Base-by-base conservation (phyloP, 768 basidiomycete species). In the Lactifluus pinguis region DNA sequence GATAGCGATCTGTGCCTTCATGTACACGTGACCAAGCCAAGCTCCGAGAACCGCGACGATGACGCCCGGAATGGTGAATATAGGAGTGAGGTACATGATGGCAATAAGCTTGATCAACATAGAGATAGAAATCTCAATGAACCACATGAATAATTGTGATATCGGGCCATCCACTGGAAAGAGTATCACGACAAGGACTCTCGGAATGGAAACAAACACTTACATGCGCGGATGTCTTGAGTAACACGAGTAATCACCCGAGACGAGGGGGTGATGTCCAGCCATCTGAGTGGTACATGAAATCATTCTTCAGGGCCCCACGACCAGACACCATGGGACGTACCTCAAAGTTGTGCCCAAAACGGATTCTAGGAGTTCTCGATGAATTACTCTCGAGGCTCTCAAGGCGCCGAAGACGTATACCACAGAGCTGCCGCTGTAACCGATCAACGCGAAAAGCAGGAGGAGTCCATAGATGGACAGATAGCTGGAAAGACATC, bases 171-270 rank as follows among this genome's bases (percentile, higher is more conserved):
- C 76, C 48, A 77, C 75, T 71, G 49, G 39, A 39, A 56, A 9
- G 21, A 25, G 34, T 7, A 3, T 49, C 25, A 10, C 47, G 36
- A 29, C 7, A 52, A 48, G 15, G 39, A 19, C 44, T 14, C 15
- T 25, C 13, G 3, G 44, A n/a, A 30, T 10, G 2, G 39, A 32
- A n/a, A 19, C 17, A 48, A 34, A n/a, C 5, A 44, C 69, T 29
- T 58, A 72, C 72, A 57, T 14, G 72, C 67, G 51, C 72, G 73
- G 21, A 87, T 84, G 67, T 88, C 86, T 56, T 84, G 80, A 1
- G 86, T 87, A 68, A 82, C 82, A 53, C 86, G 77, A 32, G 83
- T 74, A 45, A 87, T 81, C 53, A 89, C 80, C 4, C 86, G 80
- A n/a, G 79, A 79, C 0, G 75, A 75, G 0, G 80, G 80, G 1